These are phyloP conservation scores for Neurospora sp. DNA, from an alignment of 2,329 filamentous ascomycete species.

Conservation along the genomic window DNA sequence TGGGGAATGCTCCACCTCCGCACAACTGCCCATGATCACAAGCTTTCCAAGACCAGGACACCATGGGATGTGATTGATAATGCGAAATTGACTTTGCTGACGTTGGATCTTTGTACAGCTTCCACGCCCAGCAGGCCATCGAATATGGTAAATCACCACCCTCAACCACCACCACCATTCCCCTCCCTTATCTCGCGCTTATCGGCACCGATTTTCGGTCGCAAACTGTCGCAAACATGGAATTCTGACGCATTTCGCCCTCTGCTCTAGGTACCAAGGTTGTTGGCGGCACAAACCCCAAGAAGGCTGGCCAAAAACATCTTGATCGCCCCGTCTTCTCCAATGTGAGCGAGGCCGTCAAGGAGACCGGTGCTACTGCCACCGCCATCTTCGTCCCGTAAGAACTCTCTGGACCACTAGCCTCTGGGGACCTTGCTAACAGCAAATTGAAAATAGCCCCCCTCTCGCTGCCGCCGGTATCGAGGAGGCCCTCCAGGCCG, in stretches of 20 bases:
- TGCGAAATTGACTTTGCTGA: slow-evolving; percentile 19
- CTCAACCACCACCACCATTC: slow-evolving; percentile 11
- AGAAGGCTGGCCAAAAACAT: slow-evolving; percentile 89
- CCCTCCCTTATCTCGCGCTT: neutral
- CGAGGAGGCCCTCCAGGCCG: slow-evolving; percentile 88
- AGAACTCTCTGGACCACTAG: slow-evolving; percentile 36
- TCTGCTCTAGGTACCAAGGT: slow-evolving; percentile 72
- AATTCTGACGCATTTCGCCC: slow-evolving; percentile 21
- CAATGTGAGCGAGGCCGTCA: slow-evolving; percentile 78
- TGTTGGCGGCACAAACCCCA: slow-evolving; percentile 96
- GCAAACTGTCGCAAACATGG: slow-evolving; percentile 1
- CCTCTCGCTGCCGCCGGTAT: slow-evolving; percentile 89
- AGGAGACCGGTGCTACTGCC: slow-evolving; percentile 81
- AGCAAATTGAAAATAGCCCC: slow-evolving; percentile 45
- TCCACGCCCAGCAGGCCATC: slow-evolving; percentile 96
- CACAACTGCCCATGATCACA: slow-evolving; percentile 21
- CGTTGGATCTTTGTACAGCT: slow-evolving; percentile 44
- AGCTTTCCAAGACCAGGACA: slow-evolving; percentile 95
- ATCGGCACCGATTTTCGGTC: neutral
- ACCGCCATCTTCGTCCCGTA: slow-evolving; percentile 96
- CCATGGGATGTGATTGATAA: slow-evolving; percentile 85
- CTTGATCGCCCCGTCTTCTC: slow-evolving; percentile 89
- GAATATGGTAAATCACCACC: slow-evolving; percentile 69
- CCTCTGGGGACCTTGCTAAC: slow-evolving; percentile 8
- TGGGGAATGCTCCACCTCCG: slow-evolving; percentile 5